Evolutionary conservation across 1,139 yeast genomes (phyloP), one percentile per base, ranked within the genome.

Genomic region (Kazachstania sp.): DNA sequence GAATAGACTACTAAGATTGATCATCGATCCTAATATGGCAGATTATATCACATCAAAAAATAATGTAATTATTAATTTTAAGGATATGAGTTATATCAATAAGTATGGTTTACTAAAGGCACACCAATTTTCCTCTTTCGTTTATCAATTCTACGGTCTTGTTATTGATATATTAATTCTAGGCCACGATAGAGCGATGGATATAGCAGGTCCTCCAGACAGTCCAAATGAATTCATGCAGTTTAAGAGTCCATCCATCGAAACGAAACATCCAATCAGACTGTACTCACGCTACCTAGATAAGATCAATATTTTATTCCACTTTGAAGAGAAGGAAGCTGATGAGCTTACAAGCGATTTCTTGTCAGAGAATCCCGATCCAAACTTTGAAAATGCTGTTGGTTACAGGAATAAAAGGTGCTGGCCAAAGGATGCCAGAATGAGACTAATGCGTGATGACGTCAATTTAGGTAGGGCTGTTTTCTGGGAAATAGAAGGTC

Each of bases 11-110:
- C 69, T 94, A 46, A 71, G 96, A 45, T 72, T 94, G 49, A 75
- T 92, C 39, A 80, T 90, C 58, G 98, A 94, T 61, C 85, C 95
- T 1, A 86, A 85, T 56, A 78, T 94, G 59, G 98, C 98, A 4
- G 97, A 92, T 63, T 94, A 94, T 62, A 83, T 92, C 58, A 87
- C 96, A 0, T 83, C 97, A 1, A 90, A 90, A 63, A 88, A 87
- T 66, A 94, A 92, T 58, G 80, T 90, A 23, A 77, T 79, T 35
- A 60, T 94, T 34, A 75, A 92, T 1, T 94, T 83, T 65, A 94
- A 94, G 63, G 99, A 94, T 63, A 94, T 94, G 98, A 85, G 81
- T 51, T 95, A 88, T 64, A 81, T 86, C 16, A 92, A 92, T 65
- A 90, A 85, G 58, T 82, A 81, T 61, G 99, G 99, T 30, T 68